Evolutionary conservation across 352 stramenopile species (phyloP).

Genomic region (Pythium pyrilobum): DNA sequence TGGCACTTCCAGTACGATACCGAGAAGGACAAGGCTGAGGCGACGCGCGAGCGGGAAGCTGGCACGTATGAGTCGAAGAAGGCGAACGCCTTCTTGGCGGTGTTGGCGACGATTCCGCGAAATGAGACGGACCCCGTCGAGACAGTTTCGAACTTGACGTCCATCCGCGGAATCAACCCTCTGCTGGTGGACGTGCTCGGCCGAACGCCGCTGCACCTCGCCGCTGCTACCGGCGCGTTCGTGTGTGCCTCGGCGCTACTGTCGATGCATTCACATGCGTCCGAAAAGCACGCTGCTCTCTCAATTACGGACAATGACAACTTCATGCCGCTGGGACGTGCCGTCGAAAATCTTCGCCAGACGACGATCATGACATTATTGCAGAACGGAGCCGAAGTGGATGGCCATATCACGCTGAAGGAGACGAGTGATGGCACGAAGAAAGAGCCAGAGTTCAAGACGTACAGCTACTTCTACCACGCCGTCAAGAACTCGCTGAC

Average conservation of each 20-base stretch:
- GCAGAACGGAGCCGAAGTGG: slow-evolving; percentile 51
- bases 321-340: slow-evolving; percentile 53
- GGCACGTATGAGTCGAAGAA: slow-evolving; percentile 49
- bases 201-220: slow-evolving; percentile 56
- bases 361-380: slow-evolving; percentile 74
- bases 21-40: slow-evolving; percentile 16
- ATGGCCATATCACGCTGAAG: slow-evolving; percentile 39
- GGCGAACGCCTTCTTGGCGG: slow-evolving; percentile 30
- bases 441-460: slow-evolving; percentile 23
- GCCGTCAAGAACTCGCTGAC: slow-evolving; percentile 63
- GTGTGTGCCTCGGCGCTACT: slow-evolving; percentile 69
- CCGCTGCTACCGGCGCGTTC: slow-evolving; percentile 67
- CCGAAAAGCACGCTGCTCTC: slow-evolving; percentile 26
- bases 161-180: slow-evolving; percentile 40
- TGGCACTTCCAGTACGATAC: slow-evolving; percentile 55
- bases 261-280: slow-evolving; percentile 16
- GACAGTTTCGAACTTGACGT: slow-evolving; percentile 63
- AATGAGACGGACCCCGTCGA: slow-evolving; percentile 63
- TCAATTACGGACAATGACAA: slow-evolving; percentile 31
- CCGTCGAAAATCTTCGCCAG: slow-evolving; percentile 54
- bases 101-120: slow-evolving; percentile 33
- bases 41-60: slow-evolving; percentile 28
- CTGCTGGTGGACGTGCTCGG: slow-evolving; percentile 38
- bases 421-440: slow-evolving; percentile 2
- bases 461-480: slow-evolving; percentile 68